Conservation (phyloP, 2,329 filamentous ascomycete genomes). For the Monosporascus sp. region DNA sequence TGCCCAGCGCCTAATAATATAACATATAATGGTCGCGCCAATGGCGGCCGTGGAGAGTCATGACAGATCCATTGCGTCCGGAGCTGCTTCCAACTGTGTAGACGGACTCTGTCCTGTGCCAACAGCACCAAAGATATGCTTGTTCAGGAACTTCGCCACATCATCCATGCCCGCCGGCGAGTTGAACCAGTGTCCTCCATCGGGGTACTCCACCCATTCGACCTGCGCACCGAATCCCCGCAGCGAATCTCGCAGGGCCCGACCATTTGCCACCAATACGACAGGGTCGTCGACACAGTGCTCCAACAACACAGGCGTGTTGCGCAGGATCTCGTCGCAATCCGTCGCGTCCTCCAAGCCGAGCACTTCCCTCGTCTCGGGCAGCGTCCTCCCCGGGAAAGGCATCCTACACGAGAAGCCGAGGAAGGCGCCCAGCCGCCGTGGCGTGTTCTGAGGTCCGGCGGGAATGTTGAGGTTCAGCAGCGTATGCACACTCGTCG, state of each 20-base stretch:
- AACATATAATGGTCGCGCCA: too few relatives aligned
- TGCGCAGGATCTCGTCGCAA: slow-evolving; percentile 24
- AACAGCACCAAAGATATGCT: not conserved
- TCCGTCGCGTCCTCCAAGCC: slow-evolving; percentile 18
- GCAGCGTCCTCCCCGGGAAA: slow-evolving; percentile 15
- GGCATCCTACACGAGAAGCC: slow-evolving; percentile 20
- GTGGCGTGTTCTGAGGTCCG: not conserved
- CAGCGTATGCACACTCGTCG: slow-evolving; percentile 25
- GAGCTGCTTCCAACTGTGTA: not conserved
- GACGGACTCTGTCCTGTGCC: not conserved
- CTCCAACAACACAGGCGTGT: slow-evolving; percentile 41
- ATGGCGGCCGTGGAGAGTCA: not conserved
- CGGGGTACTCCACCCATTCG: slow-evolving; percentile 35
- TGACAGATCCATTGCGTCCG: not conserved
- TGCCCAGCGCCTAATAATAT: too few relatives aligned
- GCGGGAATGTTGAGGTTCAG: slow-evolving; percentile 13
- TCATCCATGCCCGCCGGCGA: slow-evolving; percentile 39
- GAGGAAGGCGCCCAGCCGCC: slow-evolving; percentile 17
- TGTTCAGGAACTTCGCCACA: slow-evolving; percentile 28
- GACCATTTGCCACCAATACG: slow-evolving; percentile 33
- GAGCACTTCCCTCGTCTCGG: slow-evolving; percentile 23
- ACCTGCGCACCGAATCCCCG: slow-evolving; percentile 32
- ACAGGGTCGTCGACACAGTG: slow-evolving; percentile 40
- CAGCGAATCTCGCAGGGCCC: slow-evolving; percentile 30
- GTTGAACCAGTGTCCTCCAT: slow-evolving; percentile 42